These are phyloP conservation scores for Pseudotsuga menziesii DNA, from an alignment of 75 land plant genomes.

Conservation along the genomic window DNA sequence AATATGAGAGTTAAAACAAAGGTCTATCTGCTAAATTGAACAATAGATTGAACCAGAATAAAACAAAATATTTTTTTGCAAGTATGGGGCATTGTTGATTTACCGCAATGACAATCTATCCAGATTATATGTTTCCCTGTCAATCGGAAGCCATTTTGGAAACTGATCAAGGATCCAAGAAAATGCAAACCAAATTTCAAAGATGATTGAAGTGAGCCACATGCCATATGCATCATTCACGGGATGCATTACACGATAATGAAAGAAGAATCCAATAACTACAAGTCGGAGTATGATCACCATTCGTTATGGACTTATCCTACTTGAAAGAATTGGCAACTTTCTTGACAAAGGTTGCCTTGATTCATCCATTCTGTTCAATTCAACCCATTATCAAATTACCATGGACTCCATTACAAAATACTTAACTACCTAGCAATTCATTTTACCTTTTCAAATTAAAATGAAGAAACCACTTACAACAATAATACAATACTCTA, in stretches of 20 bases:
- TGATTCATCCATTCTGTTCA: no score
- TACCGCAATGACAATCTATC: slow-evolving; percentile 74
- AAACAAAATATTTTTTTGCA: not conserved
- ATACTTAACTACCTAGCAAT: no score
- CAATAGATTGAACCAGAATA: not conserved
- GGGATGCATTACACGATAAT: no score
- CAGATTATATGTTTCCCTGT: slow-evolving; percentile 75
- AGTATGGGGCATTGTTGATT: not conserved
- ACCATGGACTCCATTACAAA: no score
- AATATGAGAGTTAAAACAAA: no score
- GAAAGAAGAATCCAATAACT: no score
- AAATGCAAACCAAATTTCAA: slow-evolving; percentile 86
- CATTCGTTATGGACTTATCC: slow-evolving; percentile 76
- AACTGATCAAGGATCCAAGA: no score
- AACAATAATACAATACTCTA: no score
- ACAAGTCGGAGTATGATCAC: slow-evolving; percentile 69
- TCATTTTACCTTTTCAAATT: not conserved
- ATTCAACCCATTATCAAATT: not conserved
- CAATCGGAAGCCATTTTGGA: slow-evolving; percentile 83
- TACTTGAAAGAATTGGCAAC: slow-evolving; percentile 63
- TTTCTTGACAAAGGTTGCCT: no score
- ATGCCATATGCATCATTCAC: slow-evolving; percentile 58
- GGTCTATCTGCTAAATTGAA: not conserved
- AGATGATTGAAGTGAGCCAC: slow-evolving; percentile 75
- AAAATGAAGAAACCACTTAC: no score